Evolutionary conservation across 805 yeast genomes (phyloP).

Genomic region (Saturnispora sekii): DNA sequence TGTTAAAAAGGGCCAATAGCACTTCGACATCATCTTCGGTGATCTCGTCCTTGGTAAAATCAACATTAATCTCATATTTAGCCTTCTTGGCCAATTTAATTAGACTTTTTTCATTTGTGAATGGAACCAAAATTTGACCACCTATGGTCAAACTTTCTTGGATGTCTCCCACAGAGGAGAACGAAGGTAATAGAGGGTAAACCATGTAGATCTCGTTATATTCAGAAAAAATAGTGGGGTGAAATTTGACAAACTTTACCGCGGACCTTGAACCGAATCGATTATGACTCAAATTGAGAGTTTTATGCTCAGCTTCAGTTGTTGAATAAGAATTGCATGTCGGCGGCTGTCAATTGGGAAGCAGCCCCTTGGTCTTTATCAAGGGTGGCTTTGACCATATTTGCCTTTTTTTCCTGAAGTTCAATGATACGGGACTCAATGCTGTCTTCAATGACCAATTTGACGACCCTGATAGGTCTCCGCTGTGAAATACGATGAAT

Average conservation of each 20-base stretch:
- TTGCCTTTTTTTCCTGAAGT: slow-evolving; percentile 93
- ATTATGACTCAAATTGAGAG: neutral
- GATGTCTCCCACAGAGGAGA: slow-evolving; percentile 11
- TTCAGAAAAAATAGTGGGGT: neutral
- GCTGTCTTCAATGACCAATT: slow-evolving; percentile 92
- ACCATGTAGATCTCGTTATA: slow-evolving; percentile 17
- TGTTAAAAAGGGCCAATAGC: slow-evolving; percentile 21
- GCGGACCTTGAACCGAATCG: neutral
- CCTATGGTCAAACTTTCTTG: slow-evolving; percentile 16
- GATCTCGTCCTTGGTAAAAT: slow-evolving; percentile 13
- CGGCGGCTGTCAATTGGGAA: slow-evolving; percentile 82
- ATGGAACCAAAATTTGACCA: slow-evolving; percentile 23
- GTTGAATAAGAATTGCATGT: slow-evolving; percentile 87
- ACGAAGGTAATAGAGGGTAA: slow-evolving; percentile 27
- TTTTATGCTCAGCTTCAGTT: slow-evolving; percentile 33
- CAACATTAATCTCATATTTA: slow-evolving; percentile 15
- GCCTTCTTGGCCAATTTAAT: slow-evolving; percentile 10
- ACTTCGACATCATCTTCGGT: slow-evolving; percentile 16
- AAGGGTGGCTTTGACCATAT: slow-evolving; percentile 95
- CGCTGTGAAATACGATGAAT: slow-evolving; percentile 96
- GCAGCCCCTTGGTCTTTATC: slow-evolving; percentile 90
- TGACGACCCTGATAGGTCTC: slow-evolving; percentile 85
- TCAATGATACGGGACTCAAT: slow-evolving; percentile 94
- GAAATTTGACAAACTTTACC: neutral
- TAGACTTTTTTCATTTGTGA: slow-evolving; percentile 14